phyloP scores from a whole-genome alignment of 2,329 filamentous ascomycete genomes.

The Scortechinia acanthostroma region DNA sequence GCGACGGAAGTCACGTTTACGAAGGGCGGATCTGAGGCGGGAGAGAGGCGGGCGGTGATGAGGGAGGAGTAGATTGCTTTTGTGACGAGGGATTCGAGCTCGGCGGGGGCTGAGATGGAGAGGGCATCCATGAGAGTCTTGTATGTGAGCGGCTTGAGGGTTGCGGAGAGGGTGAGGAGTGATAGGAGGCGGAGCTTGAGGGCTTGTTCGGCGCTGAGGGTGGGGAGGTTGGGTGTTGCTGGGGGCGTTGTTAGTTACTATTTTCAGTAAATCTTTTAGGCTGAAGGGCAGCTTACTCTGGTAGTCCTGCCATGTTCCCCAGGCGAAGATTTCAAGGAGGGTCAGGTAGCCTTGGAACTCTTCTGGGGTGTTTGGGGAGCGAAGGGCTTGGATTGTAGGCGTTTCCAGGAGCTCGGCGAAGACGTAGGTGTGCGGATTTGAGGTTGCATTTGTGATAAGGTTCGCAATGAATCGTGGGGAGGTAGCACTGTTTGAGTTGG shows the following conservation, averaged over 20 bases:
- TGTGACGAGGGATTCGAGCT: constrained; percentile 60
- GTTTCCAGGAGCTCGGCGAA: constrained; percentile 64
- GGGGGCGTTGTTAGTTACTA: background rate
- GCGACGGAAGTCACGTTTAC: background rate
- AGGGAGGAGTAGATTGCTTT: constrained; percentile 57
- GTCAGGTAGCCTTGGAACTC: constrained; percentile 41
- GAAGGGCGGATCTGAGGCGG: background rate
- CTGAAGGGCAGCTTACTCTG: constrained; percentile 2
- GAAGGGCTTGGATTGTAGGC: constrained; percentile 48
- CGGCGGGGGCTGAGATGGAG: constrained; percentile 40
- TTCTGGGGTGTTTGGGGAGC: constrained; percentile 23
- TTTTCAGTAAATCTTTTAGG: background rate
- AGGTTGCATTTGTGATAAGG: constrained; percentile 57
- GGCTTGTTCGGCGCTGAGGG: constrained; percentile 50
- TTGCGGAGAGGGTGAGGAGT: constrained; percentile 36
- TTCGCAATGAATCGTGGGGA: constrained; percentile 34
- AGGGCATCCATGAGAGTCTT: constrained; percentile 43
- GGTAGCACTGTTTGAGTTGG: constrained; percentile 54
- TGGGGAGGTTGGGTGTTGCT: constrained; percentile 43
- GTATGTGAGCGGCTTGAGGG: constrained; percentile 46
- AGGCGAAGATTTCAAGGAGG: constrained; percentile 59
- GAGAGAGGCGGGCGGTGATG: constrained; percentile 44
- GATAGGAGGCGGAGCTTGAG: constrained; percentile 57
- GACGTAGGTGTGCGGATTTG: constrained; percentile 55
- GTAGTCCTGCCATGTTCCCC: constrained; percentile 62